Base-by-base conservation (phyloP, 148 eudicot species). In the Fallopia convolvulus region DNA sequence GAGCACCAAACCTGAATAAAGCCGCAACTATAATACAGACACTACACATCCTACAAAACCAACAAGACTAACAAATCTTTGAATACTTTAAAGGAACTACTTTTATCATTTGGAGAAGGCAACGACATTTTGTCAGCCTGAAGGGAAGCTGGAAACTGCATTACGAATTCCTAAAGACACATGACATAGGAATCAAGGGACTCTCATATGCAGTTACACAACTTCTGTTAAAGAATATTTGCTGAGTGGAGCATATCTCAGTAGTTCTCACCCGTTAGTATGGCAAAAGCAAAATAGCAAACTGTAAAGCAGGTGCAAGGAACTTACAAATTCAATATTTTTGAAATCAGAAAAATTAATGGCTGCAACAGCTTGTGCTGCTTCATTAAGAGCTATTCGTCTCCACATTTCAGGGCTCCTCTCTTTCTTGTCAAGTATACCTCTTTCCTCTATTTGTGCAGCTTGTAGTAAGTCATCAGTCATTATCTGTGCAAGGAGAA, bases 401-500 rank as follows among this genome's bases (percentile, higher is more conserved):
- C 74, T 89, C 98, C 98, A 93, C 87, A 80, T 83, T 79, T 91
- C 98, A 70, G 84, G 83, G 82, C 91, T 90, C 76, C 94, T 85
- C 5, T 87, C 94, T 82, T 85, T 88, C 74, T 87, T 87, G 79
- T 88, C 92, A 55, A 91, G 92, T 90, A 89, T 83, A 74, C 97
- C 98, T 68, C 91, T 84, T 83, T 93, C 94, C 85, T 93, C 98
- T 76, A 93, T 84, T 87, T 91, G 90, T 47, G 88, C 98, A 84
- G 97, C 98, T 91, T 93, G 97, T 79, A 93, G 78, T 72, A 93
- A 85, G 80, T 91, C 98, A 85, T 93, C 94, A 17, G 98, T 93
- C 44, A 93, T 90, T 72, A 91, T 91, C 98, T 93, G 87, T 70
- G 80, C 9, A 70, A 73, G 4, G 12, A 21, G 17, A 73, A 26